Conservation (phyloP, 805 yeast genomes). For the Cyberlindnera mycetangii region DNA sequence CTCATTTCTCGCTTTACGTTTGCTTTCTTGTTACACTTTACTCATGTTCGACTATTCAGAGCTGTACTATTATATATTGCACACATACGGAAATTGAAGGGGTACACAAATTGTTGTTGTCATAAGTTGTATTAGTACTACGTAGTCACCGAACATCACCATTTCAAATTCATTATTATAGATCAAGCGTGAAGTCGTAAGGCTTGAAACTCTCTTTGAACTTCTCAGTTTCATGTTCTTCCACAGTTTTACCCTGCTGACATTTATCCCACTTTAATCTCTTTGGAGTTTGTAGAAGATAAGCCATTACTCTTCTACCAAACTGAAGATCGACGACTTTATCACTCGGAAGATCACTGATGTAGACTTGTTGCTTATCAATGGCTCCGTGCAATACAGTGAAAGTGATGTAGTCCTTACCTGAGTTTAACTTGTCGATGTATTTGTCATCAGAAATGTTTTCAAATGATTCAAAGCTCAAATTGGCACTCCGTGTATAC, state of each 20-base stretch:
- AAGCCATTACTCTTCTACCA: slow-evolving; percentile 77
- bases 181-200: slow-evolving; percentile 47
- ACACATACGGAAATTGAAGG: too few relatives aligned
- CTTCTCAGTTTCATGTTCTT: slow-evolving; percentile 55
- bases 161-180: not conserved
- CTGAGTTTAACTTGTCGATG: slow-evolving; percentile 27
- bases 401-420: slow-evolving; percentile 30
- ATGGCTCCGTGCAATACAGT: slow-evolving; percentile 33
- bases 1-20: not conserved
- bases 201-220: slow-evolving; percentile 55
- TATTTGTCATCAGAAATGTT: slow-evolving; percentile 28
- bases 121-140: too few relatives aligned
- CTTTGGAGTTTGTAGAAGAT: slow-evolving; percentile 54
- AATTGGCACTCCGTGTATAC: slow-evolving; percentile 38
- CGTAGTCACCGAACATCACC: too few relatives aligned
- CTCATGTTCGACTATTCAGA: too few relatives aligned
- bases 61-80: not conserved
- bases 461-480: slow-evolving; percentile 39
- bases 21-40: too few relatives aligned
- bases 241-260: slow-evolving; percentile 58
- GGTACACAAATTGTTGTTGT: too few relatives aligned
- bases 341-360: slow-evolving; percentile 29
- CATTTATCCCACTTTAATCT: slow-evolving; percentile 79
- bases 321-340: slow-evolving; percentile 71
- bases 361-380: slow-evolving; percentile 29